Evolutionary conservation across 768 basidiomycete species (phyloP), one percentile per base, ranked within the genome.

Genomic region (Wakefieldia striispora): DNA sequence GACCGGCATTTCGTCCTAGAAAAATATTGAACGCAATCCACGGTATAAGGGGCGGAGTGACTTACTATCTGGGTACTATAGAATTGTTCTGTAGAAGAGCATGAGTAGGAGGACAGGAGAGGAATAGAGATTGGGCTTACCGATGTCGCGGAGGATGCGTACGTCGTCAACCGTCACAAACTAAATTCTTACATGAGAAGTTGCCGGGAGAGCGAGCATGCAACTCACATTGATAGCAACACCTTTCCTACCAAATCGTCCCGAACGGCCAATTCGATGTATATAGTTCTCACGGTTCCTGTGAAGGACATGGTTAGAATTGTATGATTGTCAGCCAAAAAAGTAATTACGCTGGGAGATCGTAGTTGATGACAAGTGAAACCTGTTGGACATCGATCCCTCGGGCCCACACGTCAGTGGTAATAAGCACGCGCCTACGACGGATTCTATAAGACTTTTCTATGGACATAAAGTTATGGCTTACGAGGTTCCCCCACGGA

Each of bases 251-350:
- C 97, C 97, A 75, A 98, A 98, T 51, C 97, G 93, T 66, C 97
- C 97, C 50, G 95, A 97, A 54, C 97, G 93, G 71, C 97, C 97
- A 67, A 98, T 98, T 65, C 97, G 91, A 76, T 99, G 97, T 59
- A 99, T 97, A 75, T 99, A 99, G 72, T 99, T 97, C 81, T 97
- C 95, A 79, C 91, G 91, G 69, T 93, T 93, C 57, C 87, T 93
- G 55, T 51, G 54, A 51, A 47, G 37, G 16, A 26, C 35, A 39
- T 26, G 35, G 47, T 65, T 35, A 62, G 49, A 56, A 40, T 45
- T 43, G 42, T 43, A 26, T 14, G 21, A 41, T 54, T 47, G 13
- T 41, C n/a, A 24, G 47, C 17, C 34, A 29, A n/a, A 57, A 26
- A 55, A 40, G 42, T 34, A 2, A 83, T 59, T 78, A 93, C 87